phyloP scores from a whole-genome alignment of 306 rosid species.

The Acacia acuminata region DNA sequence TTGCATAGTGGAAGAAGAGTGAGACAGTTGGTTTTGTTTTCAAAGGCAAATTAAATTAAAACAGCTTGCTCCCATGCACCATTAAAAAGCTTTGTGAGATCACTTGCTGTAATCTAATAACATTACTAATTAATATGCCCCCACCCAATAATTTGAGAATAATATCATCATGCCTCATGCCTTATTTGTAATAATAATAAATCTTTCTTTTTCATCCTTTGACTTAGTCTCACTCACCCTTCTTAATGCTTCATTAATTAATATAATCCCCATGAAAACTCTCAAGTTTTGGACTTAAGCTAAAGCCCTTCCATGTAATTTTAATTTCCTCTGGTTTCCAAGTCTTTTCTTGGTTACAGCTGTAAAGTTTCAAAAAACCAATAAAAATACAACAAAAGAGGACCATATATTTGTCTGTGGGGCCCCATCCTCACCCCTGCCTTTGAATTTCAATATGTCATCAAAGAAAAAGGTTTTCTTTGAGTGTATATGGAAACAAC shows the following conservation, averaged over 20 bases:
- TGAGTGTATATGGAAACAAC: conserved; percentile 29
- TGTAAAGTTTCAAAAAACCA: conserved; percentile 64
- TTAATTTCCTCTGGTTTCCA: conserved; percentile 5
- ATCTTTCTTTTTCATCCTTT: conserved; percentile 36
- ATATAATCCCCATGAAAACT: conserved; percentile 44
- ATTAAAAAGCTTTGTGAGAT: conserved; percentile 25
- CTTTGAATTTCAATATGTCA: conserved; percentile 12
- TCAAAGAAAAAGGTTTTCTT: conserved; percentile 15
- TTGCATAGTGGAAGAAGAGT: not conserved
- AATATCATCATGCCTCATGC: conserved; percentile 52
- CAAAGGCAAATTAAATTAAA: conserved; percentile 38
- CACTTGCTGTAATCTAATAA: not conserved
- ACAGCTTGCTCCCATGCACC: conserved; percentile 62
- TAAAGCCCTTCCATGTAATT: conserved; percentile 33
- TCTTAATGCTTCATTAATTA: conserved; percentile 29
- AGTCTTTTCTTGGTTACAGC: conserved; percentile 56
- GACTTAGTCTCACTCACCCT: conserved; percentile 42
- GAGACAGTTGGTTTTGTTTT: conserved; percentile 37
- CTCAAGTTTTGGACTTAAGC: conserved; percentile 23
- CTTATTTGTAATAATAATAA: conserved; percentile 29
- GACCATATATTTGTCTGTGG: conserved; percentile 52
- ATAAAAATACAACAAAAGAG: conserved; percentile 53
- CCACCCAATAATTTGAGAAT: conserved; percentile 70
- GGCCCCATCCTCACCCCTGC: conserved; percentile 32
- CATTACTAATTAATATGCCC: conserved; percentile 22